A percentile compares a stretch with the other conserved stretches of the same genome.
Conservation (phyloP, 2,329 filamentous ascomycete genomes). For the Colletotrichum sp. region DNA sequence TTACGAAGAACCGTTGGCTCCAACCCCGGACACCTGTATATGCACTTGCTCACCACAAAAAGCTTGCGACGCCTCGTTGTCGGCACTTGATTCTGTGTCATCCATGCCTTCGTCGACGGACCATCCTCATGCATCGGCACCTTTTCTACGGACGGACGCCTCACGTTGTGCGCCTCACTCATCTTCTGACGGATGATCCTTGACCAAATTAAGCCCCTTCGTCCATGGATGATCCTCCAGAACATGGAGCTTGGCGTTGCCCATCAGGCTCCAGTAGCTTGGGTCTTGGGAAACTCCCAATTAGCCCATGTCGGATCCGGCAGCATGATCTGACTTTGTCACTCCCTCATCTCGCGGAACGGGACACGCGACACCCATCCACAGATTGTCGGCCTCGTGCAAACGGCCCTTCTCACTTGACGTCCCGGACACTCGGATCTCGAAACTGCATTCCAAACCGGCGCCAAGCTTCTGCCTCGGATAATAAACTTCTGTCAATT, state of each 20-base stretch:
- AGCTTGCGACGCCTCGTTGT: background rate
- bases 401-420: background rate
- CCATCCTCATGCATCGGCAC: background rate
- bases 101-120: background rate
- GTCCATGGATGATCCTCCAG: background rate
- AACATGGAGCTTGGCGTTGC: background rate
- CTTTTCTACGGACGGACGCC: background rate
- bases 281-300: background rate
- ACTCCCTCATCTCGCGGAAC: background rate
- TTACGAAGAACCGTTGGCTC: background rate
- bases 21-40: background rate
- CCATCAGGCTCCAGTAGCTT: background rate
- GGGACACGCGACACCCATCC: background rate
- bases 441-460: background rate
- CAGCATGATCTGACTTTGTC: background rate
- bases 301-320: background rate
- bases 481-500: background rate
- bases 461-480: background rate
- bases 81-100: background rate
- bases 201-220: background rate
- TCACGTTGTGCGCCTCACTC: background rate
- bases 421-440: background rate
- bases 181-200: background rate
- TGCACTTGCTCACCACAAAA: background rate
- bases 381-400: background rate